Conservation (phyloP, 164 flowering plant species). For the Vitis cinerea region DNA sequence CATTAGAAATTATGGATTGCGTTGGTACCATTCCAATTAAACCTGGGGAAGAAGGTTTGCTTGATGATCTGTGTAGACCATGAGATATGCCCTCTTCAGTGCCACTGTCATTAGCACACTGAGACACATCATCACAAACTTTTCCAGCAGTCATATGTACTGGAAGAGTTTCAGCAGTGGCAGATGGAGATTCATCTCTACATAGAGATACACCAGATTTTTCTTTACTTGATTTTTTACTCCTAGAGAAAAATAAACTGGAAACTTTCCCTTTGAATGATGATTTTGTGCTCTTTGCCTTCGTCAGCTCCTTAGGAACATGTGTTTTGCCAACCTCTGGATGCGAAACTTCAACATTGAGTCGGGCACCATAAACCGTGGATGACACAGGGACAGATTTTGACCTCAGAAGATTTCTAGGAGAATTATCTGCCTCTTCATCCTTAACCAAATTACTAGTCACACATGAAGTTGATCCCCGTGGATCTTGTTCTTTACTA, state of each 20-base stretch:
- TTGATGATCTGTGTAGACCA: slow-evolving; percentile 17
- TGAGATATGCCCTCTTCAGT: slow-evolving; percentile 25
- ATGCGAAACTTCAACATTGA: slow-evolving; percentile 41
- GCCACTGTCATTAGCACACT: slow-evolving; percentile 16
- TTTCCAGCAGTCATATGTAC: slow-evolving; percentile 12
- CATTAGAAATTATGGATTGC: slow-evolving; percentile 24
- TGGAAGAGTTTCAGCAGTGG: slow-evolving; percentile 19
- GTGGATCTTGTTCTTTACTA: slow-evolving; percentile 39
- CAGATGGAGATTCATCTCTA: slow-evolving; percentile 22
- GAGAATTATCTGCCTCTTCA: slow-evolving; percentile 40
- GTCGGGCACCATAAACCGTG: slow-evolving; percentile 42
- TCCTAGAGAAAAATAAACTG: slow-evolving; percentile 81
- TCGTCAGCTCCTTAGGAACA: slow-evolving; percentile 38
- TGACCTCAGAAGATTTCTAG: slow-evolving; percentile 66
- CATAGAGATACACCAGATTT: slow-evolving; percentile 30
- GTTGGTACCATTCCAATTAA: slow-evolving; percentile 20
- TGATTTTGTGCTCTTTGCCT: slow-evolving; percentile 56
- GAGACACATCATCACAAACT: slow-evolving; percentile 21
- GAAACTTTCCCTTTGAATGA: slow-evolving; percentile 81
- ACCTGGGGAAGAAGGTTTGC: slow-evolving; percentile 20
- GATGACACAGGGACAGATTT: slow-evolving; percentile 87
- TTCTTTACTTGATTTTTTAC: slow-evolving; percentile 62
- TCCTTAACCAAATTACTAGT: slow-evolving; percentile 25
- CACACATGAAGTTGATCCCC: slow-evolving; percentile 31
- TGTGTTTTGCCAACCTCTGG: slow-evolving; percentile 31